A percentile compares a stretch with the other conserved stretches of the same genome.
Evolutionary conservation across 2,329 filamentous ascomycete species (phyloP).

Genomic region (Pseudogymnoascus sp.): DNA sequence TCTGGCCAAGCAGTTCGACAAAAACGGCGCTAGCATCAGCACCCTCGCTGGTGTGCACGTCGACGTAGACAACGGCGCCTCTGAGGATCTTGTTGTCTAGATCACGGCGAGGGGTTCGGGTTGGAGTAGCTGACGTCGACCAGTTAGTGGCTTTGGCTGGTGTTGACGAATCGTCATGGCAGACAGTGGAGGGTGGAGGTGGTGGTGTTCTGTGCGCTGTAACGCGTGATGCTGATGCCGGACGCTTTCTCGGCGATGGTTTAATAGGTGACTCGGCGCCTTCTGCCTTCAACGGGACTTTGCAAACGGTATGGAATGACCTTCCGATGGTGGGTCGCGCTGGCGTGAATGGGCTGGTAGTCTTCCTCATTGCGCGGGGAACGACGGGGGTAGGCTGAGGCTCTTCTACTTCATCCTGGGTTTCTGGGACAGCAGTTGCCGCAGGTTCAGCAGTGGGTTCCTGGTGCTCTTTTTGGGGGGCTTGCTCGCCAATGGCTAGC

Average conservation of each 20-base stretch:
- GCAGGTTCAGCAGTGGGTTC: conserved; percentile 12
- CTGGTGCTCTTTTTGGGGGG: conserved; percentile 7
- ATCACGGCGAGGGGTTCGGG: conserved; percentile 48
- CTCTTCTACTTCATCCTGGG: neutral
- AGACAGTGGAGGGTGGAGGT: conserved; percentile 13
- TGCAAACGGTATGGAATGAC: conserved; percentile 65
- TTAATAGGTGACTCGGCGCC: conserved; percentile 39
- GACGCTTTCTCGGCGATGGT: conserved; percentile 32
- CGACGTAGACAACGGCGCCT: conserved; percentile 72
- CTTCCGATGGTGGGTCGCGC: conserved; percentile 42
- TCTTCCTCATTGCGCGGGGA: conserved; percentile 21
- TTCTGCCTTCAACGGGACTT: conserved; percentile 65
- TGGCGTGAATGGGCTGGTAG: conserved; percentile 49
- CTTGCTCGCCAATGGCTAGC: conserved; percentile 19
- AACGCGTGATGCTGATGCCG: conserved; percentile 36
- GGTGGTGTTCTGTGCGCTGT: conserved; percentile 36
- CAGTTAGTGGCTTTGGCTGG: conserved; percentile 44
- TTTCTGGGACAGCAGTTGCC: conserved; percentile 20
- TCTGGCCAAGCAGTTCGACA: conserved; percentile 66
- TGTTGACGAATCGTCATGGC: conserved; percentile 31
- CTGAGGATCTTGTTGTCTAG: conserved; percentile 48
- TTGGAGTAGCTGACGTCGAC: conserved; percentile 49
- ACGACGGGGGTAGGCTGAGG: conserved; percentile 17
- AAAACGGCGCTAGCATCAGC: conserved; percentile 76
- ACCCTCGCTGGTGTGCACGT: conserved; percentile 76